Evolutionary conservation across 2,329 filamentous ascomycete genomes (phyloP).

Genomic region (Verticillium albo-atrum): DNA sequence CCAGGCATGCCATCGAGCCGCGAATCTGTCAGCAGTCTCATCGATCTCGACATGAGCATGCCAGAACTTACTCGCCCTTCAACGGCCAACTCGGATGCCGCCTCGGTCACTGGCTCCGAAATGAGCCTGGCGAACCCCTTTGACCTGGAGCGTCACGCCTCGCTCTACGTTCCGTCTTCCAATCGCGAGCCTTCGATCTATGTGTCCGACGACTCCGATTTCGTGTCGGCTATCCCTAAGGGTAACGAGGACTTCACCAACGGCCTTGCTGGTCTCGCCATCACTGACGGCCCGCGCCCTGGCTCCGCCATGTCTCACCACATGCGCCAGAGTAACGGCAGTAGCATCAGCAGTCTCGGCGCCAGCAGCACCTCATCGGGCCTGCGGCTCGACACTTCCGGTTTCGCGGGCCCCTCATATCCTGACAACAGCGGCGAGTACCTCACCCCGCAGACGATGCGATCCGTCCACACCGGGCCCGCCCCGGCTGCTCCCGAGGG

Average conservation of each 20-base stretch:
- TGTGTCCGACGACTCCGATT: conserved; percentile 54
- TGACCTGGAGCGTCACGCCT: conserved; percentile 59
- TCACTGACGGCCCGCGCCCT: conserved; percentile 11
- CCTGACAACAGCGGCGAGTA: conserved; percentile 12
- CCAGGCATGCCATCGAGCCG: conserved; percentile 32
- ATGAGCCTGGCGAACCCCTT: conserved; percentile 53
- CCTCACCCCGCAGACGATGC: conserved; percentile 6
- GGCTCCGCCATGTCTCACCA: conserved; percentile 3
- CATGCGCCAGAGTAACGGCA: conserved; percentile 8
- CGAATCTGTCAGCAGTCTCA: conserved; percentile 34
- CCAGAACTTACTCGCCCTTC: conserved; percentile 50
- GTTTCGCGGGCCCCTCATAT: conserved; percentile 13
- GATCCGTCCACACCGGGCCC: conserved; percentile 8
- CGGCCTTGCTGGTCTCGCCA: conserved; percentile 25
- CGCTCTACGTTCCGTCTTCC: conserved; percentile 41
- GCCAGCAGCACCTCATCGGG: conserved; percentile 2
- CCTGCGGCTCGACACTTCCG: conserved; percentile 8
- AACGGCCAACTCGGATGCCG: conserved; percentile 56
- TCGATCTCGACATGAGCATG: conserved; percentile 51
- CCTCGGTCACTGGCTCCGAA: conserved; percentile 52
- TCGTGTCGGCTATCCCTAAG: conserved; percentile 28
- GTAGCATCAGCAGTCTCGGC: conserved; percentile 8
- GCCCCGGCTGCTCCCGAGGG: conserved; percentile 6
- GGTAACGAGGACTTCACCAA: conserved; percentile 17
- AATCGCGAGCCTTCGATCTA: conserved; percentile 56